Conservation (phyloP, 2,329 filamentous ascomycete genomes). For the Monosporascus sp. region DNA sequence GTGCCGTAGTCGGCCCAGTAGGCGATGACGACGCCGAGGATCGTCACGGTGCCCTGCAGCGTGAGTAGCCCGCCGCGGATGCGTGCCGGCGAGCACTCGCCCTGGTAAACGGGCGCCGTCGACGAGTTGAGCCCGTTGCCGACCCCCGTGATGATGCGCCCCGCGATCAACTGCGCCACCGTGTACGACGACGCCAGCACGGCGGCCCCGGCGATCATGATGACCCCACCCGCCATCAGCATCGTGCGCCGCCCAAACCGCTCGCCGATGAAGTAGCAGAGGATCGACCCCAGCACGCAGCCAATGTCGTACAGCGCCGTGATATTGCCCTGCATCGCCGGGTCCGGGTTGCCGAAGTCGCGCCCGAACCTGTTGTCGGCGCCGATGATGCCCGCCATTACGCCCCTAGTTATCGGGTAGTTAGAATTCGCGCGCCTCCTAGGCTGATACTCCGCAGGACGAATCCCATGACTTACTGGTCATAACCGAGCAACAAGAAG, state of each 20-base stretch:
- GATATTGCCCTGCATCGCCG: conserved; percentile 33
- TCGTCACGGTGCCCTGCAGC: conserved; percentile 42
- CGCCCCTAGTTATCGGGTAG: conserved; percentile 15
- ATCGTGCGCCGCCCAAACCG: conserved; percentile 36
- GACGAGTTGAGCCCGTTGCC: conserved; percentile 35
- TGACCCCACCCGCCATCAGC: conserved; percentile 34
- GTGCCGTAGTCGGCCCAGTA: conserved; percentile 26
- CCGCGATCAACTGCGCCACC: conserved; percentile 39
- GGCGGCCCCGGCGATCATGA: conserved; percentile 39
- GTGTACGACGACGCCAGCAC: conserved; percentile 35
- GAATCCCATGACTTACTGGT: conserved; percentile 19
- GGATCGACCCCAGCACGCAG: conserved; percentile 25
- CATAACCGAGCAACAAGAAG: conserved; percentile 28
- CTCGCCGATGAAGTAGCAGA: conserved; percentile 33
- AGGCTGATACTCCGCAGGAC: background rate
- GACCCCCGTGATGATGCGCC: conserved; percentile 40
- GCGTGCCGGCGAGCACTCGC: conserved; percentile 29
- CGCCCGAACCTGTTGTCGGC: conserved; percentile 35
- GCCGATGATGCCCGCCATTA: conserved; percentile 29
- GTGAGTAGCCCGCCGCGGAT: conserved; percentile 46
- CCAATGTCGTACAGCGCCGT: conserved; percentile 31
- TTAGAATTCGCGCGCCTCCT: background rate
- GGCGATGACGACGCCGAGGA: conserved; percentile 41
- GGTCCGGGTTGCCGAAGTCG: conserved; percentile 32
- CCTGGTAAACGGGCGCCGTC: conserved; percentile 35